Conservation (phyloP, 345 rosid species). For the Zanthoxylum bungeanum region DNA sequence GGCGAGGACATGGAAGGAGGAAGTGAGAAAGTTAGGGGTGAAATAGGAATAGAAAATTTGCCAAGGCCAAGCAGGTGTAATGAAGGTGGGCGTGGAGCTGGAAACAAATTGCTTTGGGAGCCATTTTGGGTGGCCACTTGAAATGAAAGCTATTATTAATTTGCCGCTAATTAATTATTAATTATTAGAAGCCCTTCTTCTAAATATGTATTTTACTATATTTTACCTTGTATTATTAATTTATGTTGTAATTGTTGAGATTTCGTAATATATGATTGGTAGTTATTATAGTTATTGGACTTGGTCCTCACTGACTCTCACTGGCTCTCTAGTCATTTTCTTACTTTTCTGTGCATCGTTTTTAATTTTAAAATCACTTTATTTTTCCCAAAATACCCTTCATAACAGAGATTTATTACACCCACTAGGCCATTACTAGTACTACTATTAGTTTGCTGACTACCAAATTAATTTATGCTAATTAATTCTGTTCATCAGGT, state of each 20-base stretch:
- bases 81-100: constrained; percentile 33
- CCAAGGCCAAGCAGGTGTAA: constrained; percentile 45
- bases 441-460: not conserved
- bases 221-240: not conserved
- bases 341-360: not conserved
- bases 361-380: not conserved
- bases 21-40: constrained; percentile 25
- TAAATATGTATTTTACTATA: too few relatives aligned
- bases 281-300: constrained; percentile 37
- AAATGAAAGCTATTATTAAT: too few relatives aligned
- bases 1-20: constrained; percentile 8
- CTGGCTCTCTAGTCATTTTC: not conserved
- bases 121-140: constrained; percentile 53
- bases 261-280: constrained; percentile 20
- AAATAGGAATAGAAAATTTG: constrained; percentile 34
- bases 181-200: too few relatives aligned
- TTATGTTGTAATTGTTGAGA: constrained; percentile 10
- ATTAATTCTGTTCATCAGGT: not conserved
- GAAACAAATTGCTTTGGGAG: constrained; percentile 49
- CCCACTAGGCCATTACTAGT: not conserved
- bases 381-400: not conserved
- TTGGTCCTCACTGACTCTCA: not conserved
- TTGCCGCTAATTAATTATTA: too few relatives aligned
- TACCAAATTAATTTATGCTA: not conserved
- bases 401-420: not conserved